Conservation (phyloP, 371 early-diverging fungal genomes). For the Circinella minor region DNA sequence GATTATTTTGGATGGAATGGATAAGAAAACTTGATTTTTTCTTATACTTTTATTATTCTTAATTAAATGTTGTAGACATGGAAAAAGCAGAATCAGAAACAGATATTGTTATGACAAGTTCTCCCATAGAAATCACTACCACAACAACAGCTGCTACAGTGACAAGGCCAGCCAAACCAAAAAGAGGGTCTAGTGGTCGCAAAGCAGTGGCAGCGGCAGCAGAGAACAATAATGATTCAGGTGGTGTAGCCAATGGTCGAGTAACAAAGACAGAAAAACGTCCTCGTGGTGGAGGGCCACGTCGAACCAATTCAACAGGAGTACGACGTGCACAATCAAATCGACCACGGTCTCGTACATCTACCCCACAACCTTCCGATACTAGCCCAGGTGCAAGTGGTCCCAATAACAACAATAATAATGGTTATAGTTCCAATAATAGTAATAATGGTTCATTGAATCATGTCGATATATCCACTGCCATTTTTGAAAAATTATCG, state of each 20-base stretch:
- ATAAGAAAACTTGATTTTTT: too few relatives aligned
- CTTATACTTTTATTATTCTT: too few relatives aligned
- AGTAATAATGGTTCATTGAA: neutral
- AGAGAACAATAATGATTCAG: neutral
- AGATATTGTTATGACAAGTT: neutral
- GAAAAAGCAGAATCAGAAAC: neutral
- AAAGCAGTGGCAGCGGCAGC: neutral
- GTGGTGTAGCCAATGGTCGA: slow-evolving; percentile 13
- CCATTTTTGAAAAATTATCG: slow-evolving; percentile 22
- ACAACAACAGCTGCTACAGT: neutral
- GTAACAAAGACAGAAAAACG: slow-evolving; percentile 18
- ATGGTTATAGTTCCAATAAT: neutral
- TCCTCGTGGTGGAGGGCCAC: slow-evolving; percentile 2
- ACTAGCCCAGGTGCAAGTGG: neutral
- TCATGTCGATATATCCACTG: neutral
- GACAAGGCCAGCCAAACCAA: slow-evolving; percentile 1
- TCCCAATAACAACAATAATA: neutral
- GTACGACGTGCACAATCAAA: slow-evolving; percentile 15
- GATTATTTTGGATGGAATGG: too few relatives aligned
- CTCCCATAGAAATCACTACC: neutral
- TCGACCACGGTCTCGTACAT: slow-evolving; percentile 26
- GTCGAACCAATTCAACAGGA: slow-evolving; percentile 17
- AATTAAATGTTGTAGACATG: neutral
- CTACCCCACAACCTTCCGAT: slow-evolving; percentile 27
- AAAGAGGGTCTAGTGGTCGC: slow-evolving; percentile 10